phyloP scores from a whole-genome alignment of 192 early-diverging fungal genomes.

The Mortierella antarctica region DNA sequence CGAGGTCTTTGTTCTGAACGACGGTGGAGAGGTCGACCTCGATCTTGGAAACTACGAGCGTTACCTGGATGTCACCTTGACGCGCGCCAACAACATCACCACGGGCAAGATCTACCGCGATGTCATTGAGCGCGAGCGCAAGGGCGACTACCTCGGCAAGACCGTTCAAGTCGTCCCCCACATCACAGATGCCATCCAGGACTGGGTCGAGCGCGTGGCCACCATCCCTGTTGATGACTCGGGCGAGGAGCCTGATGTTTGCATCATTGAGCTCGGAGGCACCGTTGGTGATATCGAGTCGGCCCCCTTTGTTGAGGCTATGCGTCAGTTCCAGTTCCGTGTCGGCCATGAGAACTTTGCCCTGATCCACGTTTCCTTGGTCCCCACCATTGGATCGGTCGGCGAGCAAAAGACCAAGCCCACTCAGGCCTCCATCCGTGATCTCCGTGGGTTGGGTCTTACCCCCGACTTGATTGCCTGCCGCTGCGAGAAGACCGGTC shows the following conservation, averaged over 20 bases:
- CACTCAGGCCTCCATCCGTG: conserved; percentile 92
- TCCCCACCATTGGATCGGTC: conserved; percentile 93
- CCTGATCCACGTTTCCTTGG: conserved; percentile 95
- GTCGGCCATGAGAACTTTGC: conserved; percentile 99
- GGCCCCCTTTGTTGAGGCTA: conserved; percentile 98
- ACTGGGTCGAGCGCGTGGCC: conserved; percentile 97
- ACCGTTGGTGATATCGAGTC: conserved; percentile 99
- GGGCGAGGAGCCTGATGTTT: conserved; percentile 90
- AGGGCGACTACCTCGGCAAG: conserved; percentile 98
- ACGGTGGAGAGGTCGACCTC: conserved; percentile 98
- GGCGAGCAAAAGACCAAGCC: conserved; percentile 99
- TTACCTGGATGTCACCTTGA: conserved; percentile 93
- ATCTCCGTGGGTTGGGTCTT: conserved; percentile 92
- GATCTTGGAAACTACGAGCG: conserved; percentile 99
- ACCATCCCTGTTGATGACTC: conserved; percentile 85
- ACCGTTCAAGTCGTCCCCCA: conserved; percentile 99
- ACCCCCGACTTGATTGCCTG: conserved; percentile 83
- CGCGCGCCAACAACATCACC: conserved; percentile 98
- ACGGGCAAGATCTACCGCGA: conserved; percentile 98
- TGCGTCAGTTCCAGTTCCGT: conserved; percentile 99
- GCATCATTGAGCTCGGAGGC: conserved; percentile 98
- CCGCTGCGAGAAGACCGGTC: conserved; percentile 58
- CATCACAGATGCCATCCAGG: conserved; percentile 96
- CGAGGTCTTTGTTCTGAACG: conserved; percentile 99
- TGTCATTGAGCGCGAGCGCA: conserved; percentile 95